Base-by-base conservation (phyloP, 495 filamentous ascomycete species). In the Ramalina peruviana region DNA sequence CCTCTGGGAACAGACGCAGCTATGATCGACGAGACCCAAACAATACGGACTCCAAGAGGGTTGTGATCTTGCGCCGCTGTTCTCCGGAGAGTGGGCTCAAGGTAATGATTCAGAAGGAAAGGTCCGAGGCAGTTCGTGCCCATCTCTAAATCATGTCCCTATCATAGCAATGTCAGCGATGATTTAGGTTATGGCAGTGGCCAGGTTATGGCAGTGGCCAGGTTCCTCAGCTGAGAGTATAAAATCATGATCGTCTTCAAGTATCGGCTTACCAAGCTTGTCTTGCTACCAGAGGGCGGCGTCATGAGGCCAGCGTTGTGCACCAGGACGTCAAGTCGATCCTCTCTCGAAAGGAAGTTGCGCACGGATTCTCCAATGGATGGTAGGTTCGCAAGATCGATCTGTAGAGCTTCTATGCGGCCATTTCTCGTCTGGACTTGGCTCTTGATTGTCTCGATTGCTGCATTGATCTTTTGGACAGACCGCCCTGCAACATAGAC, bases 271-370 rank as follows among this genome's bases (percentile, higher is more conserved):
- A 48, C 43, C n/a, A 53, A 67, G 3, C 40, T 49, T 3, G 61
- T 59, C 48, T 57, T 60, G 20, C 54, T 64, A 30, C 66, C 73
- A 1, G 36, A 41, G 4, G 72, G 68, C 2, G 68, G 67, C 12
- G 51, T 52, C 68, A 71, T 71, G 38, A 78, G 64, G 13, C 62
- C 74, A n/a, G 74, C 72, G 60, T 76, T 78, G 50, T 73, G 67
- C 26, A 63, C 57, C 30, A 78, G 60, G 43, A 73, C 65, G 64
- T 78, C 67, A 33, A 78, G 61, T 4, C 65, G 56, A 6, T 51
- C 36, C 50, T 76, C 72, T 25, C 60, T 61, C 3, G 4, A 6
- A 20, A 69, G 49, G 58, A 78, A 76, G 9, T 56, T 50, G 1
- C 62, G 50, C 17, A 54, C 74, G 20, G 66, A 54, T 10, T 40